Percentiles rank a stretch among this genome's conserved stretches.
These are phyloP conservation scores for Colletotrichum cuscutae DNA, from an alignment of 2,329 filamentous ascomycete genomes.

Conservation along the genomic window DNA sequence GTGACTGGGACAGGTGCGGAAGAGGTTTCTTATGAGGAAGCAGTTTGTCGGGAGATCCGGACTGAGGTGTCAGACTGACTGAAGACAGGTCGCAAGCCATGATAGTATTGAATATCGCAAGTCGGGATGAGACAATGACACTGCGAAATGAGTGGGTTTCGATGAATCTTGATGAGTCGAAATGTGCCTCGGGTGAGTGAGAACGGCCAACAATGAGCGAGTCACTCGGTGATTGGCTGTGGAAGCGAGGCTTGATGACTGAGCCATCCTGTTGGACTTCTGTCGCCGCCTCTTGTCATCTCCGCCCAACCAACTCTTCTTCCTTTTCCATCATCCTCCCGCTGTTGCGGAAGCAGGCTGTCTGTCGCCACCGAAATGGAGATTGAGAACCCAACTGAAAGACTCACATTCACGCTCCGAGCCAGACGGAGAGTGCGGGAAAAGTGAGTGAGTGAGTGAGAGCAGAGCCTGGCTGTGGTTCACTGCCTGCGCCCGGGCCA, in stretches of 20 bases:
- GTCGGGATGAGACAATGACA: neutral
- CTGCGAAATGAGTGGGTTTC: neutral
- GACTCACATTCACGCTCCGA: neutral
- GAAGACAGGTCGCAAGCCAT: neutral
- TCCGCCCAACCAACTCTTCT: neutral
- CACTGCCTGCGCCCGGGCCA: neutral
- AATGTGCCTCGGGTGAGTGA: constrained; percentile 1
- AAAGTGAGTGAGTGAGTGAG: neutral
- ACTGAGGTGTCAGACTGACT: neutral
- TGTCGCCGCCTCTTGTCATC: neutral
- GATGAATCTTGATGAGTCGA: constrained; percentile 16
- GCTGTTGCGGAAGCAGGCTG: neutral
- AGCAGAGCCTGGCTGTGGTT: constrained; percentile 3
- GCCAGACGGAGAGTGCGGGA: neutral
- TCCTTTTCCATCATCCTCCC: neutral
- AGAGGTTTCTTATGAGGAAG: neutral
- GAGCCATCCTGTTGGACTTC: neutral
- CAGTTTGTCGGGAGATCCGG: neutral
- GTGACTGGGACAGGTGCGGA: constrained; percentile 8
- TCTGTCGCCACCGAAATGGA: neutral
- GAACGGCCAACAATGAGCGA: neutral
- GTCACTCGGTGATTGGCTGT: constrained; percentile 9
- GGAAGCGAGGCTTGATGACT: constrained; percentile 18
- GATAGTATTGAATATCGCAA: neutral
- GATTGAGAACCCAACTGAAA: neutral